phyloP scores from a whole-genome alignment of 2,329 filamentous ascomycete species.

The Pseudogymnoascus sp. region DNA sequence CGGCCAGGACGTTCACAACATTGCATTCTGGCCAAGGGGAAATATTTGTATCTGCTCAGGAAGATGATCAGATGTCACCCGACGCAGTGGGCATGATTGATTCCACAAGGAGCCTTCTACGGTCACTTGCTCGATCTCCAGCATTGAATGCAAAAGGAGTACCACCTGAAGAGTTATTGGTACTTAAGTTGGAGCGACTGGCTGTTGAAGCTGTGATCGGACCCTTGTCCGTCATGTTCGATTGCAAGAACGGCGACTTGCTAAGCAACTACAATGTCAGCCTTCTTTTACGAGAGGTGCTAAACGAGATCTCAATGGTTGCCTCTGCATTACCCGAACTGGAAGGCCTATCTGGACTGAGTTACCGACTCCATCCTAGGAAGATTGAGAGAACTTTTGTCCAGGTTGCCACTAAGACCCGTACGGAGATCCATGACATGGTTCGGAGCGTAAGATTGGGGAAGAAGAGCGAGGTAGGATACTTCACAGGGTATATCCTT shows the following conservation, averaged over 20 bases:
- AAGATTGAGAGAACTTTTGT: conserved; percentile 55
- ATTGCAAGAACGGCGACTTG: conserved; percentile 66
- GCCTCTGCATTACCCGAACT: conserved; percentile 66
- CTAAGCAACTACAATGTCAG: conserved; percentile 59
- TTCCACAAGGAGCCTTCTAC: conserved; percentile 51
- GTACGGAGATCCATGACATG: conserved; percentile 51
- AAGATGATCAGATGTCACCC: neutral
- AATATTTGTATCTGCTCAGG: conserved; percentile 30
- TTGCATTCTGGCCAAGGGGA: conserved; percentile 30
- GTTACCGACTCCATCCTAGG: conserved; percentile 50
- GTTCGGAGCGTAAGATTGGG: conserved; percentile 56
- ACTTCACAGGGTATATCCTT: conserved; percentile 83
- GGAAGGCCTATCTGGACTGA: conserved; percentile 48
- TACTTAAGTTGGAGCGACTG: conserved; percentile 70
- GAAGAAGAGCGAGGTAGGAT: conserved; percentile 67
- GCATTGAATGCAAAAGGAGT: conserved; percentile 54
- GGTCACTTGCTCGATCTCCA: conserved; percentile 54
- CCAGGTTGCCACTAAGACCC: conserved; percentile 46
- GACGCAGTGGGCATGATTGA: conserved; percentile 1
- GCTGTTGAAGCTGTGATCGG: conserved; percentile 72
- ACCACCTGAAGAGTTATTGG: conserved; percentile 54
- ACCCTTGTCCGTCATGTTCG: conserved; percentile 70
- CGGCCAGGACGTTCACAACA: conserved; percentile 34
- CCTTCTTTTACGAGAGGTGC: conserved; percentile 59
- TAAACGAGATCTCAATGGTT: conserved; percentile 68